These are phyloP conservation scores for Wilhelminamyces savonicus DNA, from an alignment of 805 yeast species.

Conservation along the genomic window DNA sequence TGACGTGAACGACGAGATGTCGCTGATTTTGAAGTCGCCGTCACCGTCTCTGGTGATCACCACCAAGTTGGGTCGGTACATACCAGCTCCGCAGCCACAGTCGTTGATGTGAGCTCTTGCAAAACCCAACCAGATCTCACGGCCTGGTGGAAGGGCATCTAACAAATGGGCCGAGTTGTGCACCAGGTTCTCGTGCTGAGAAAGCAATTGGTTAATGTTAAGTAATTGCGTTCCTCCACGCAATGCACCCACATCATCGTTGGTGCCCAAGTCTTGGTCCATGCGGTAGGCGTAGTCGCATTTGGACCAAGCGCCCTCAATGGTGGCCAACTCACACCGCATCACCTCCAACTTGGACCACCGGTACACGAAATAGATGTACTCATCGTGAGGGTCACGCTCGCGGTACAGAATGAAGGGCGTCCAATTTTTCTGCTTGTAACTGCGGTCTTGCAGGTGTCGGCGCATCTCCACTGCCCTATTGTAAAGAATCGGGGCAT, in stretches of 20 bases:
- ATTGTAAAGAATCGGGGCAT: constrained; percentile 3
- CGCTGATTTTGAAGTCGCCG: constrained; percentile 2
- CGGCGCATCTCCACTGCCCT: constrained; percentile 1
- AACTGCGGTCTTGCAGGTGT: constrained; percentile 1
- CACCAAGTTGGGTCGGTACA: constrained; percentile 36
- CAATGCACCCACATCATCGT: constrained; percentile 5
- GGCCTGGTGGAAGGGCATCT: constrained; percentile 10
- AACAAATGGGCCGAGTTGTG: too few relatives aligned
- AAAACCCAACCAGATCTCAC: constrained; percentile 37
- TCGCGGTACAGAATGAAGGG: constrained; percentile 25
- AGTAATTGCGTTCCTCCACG: constrained; percentile 9
- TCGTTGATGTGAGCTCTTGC: constrained; percentile 31
- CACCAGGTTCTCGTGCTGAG: background rate
- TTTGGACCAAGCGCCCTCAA: background rate
- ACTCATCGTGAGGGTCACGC: constrained; percentile 20
- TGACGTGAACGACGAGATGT: constrained; percentile 3
- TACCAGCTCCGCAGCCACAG: constrained; percentile 35
- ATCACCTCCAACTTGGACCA: constrained; percentile 24
- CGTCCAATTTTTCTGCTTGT: constrained; percentile 34
- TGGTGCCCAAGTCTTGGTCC: background rate
- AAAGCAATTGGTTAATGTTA: background rate
- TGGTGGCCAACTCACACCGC: constrained; percentile 15
- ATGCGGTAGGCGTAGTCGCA: constrained; percentile 3
- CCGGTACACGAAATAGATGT: constrained; percentile 24
- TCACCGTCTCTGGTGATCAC: constrained; percentile 12